These are phyloP conservation scores for Colletotrichum nymphaeae DNA, from an alignment of 2,329 filamentous ascomycete genomes.

Conservation along the genomic window DNA sequence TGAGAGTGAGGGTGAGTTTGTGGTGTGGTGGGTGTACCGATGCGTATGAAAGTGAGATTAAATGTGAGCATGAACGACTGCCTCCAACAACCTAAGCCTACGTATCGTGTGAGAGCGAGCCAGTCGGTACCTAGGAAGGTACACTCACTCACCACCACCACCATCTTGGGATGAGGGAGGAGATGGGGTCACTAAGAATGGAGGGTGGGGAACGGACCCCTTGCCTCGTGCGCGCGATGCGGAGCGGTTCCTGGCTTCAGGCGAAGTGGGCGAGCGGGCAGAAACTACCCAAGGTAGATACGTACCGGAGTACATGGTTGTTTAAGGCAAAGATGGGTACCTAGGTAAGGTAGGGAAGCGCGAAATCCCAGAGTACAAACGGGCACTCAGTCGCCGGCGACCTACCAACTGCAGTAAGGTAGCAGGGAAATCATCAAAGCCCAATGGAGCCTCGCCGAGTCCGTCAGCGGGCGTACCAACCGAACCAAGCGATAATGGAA, in stretches of 20 bases:
- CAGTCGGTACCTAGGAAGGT: neutral
- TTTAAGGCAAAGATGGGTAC: neutral
- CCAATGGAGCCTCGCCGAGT: constrained; percentile 17
- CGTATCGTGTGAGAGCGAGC: neutral
- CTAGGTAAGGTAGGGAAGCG: neutral
- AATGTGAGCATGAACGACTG: neutral
- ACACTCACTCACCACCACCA: too few relatives aligned
- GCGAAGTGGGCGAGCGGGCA: neutral
- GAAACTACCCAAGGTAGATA: neutral
- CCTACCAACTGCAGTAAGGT: neutral
- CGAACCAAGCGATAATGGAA: neutral
- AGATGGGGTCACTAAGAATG: neutral
- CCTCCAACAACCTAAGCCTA: neutral
- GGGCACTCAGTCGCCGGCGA: too few relatives aligned
- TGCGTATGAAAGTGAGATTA: neutral
- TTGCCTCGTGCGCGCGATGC: constrained; percentile 34
- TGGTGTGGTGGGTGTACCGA: neutral
- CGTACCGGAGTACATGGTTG: constrained; percentile 1
- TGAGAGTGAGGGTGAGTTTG: neutral
- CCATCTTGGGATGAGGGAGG: neutral
- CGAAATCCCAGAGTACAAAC: neutral
- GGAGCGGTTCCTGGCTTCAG: constrained; percentile 33
- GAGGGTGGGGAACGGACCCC: constrained; percentile 31
- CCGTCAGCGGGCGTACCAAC: constrained; percentile 16
- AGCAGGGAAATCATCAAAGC: constrained; percentile 2